Evolutionary conservation across 2,329 filamentous ascomycete genomes (phyloP), one percentile per base, ranked within the genome.

Genomic region (Monilinia fructigena): DNA sequence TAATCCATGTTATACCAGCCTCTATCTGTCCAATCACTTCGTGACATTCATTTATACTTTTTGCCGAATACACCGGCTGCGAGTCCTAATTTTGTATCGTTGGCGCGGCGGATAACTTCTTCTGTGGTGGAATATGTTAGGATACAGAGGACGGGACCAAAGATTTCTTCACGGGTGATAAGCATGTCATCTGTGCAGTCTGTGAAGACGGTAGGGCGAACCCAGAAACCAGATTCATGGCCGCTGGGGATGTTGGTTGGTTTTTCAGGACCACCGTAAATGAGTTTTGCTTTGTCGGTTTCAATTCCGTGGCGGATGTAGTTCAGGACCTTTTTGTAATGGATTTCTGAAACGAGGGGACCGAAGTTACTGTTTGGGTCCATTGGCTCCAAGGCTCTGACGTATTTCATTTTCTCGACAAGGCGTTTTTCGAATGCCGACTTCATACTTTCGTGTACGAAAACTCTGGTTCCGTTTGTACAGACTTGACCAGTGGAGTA

Each of bases 401-500:
- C 82, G 72, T 85, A 82, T 68, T 81, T 73, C 77, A 96, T 89
- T 75, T 92, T 92, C 68, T 89, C 83, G 1, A 93, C 74, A 1
- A 96, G 79, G 0, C 80, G 79, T 72, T 83, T 81, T 76, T 96
- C 91, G 70, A 96, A 93, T 0, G 80, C 81, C 18, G 79, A 66
- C 75, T 93, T 87, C 77, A 92, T 82, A 48, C 79, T 76, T 45
- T 82, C 79, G 0, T 90, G 92, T 3, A 97, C 84, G 76, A 96
- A 96, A 45, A 96, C 92, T 14, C 93, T 84, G 1, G 93, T 96
- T 60, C 93, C 93, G 76, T 96, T 96, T 61, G 93, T 96, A 83
- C 93, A 97, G 61, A 96, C 92, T 78, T 97, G 93, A 40, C 93
- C 93, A 0, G 90, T 91, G 71, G 89, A 93, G 82, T 91, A 96